These are phyloP conservation scores for Ascocoryne sarcoides DNA, from an alignment of 2,329 filamentous ascomycete species.

Conservation along the genomic window DNA sequence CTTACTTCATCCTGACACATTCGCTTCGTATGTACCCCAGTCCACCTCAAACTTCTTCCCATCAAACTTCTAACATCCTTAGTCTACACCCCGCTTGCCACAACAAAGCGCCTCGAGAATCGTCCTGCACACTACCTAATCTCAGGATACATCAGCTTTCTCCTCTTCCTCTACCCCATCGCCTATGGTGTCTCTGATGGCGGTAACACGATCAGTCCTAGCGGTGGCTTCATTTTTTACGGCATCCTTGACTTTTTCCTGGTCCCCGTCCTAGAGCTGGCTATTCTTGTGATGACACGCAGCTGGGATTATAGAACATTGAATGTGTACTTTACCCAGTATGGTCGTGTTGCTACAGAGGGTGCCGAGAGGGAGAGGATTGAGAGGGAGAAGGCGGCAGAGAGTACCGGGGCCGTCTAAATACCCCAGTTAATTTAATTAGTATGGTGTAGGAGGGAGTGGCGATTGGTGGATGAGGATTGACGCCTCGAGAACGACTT, in stretches of 20 bases:
- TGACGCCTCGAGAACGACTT: too few relatives aligned
- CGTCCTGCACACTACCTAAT: conserved; percentile 46
- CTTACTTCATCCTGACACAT: conserved; percentile 51
- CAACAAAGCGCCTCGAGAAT: conserved; percentile 47
- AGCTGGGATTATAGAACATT: conserved; percentile 17
- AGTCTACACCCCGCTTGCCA: conserved; percentile 42
- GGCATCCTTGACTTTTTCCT: conserved; percentile 56
- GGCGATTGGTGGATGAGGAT: too few relatives aligned
- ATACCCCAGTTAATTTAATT: too few relatives aligned
- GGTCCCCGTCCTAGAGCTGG: conserved; percentile 39
- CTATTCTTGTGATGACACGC: conserved; percentile 9
- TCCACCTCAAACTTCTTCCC: too few relatives aligned
- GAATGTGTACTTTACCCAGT: conserved; percentile 24
- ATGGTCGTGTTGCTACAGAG: conserved; percentile 18
- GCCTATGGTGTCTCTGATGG: conserved; percentile 56
- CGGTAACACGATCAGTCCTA: conserved; percentile 54
- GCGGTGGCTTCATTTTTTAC: conserved; percentile 59
- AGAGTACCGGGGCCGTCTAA: too few relatives aligned
- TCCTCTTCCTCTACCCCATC: conserved; percentile 57
- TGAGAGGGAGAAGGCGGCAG: conserved; percentile 13
- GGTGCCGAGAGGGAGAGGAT: conserved; percentile 7
- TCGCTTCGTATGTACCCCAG: conserved; percentile 33
- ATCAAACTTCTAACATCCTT: too few relatives aligned
- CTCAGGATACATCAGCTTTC: conserved; percentile 46
- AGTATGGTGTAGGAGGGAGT: too few relatives aligned